These are phyloP conservation scores for Phytophthora melonis DNA, from an alignment of 352 stramenopile genomes.

Conservation along the genomic window DNA sequence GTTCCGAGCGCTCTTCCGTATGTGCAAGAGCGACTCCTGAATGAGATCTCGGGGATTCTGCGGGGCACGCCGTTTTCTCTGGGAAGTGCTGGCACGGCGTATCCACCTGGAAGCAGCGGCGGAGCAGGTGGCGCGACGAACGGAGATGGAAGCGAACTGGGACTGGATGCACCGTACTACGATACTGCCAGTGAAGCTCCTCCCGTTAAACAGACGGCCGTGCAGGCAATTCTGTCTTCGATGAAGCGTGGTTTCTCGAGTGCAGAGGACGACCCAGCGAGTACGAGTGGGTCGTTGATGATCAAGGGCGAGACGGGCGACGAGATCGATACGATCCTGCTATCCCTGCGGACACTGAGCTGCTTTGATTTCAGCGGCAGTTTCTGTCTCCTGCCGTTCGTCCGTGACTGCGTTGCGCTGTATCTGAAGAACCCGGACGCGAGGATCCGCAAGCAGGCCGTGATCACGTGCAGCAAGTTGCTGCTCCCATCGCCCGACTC, in stretches of 20 bases:
- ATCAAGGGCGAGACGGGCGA: constrained; percentile 85
- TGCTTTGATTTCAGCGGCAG: constrained; percentile 93
- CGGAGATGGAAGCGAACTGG: constrained; percentile 30
- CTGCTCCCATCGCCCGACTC: constrained; percentile 56
- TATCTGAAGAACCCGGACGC: constrained; percentile 93
- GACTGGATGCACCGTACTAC: constrained; percentile 38
- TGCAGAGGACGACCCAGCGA: constrained; percentile 34
- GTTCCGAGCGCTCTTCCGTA: constrained; percentile 90
- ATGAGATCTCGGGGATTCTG: constrained; percentile 96
- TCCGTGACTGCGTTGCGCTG: constrained; percentile 93
- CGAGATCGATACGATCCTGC: constrained; percentile 82
- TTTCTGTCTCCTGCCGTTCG: constrained; percentile 96
- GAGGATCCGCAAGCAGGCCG: constrained; percentile 92
- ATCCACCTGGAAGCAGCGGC: constrained; percentile 26
- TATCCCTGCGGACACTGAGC: constrained; percentile 94
- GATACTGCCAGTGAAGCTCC: constrained; percentile 38
- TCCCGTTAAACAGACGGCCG: constrained; percentile 57
- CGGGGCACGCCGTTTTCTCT: constrained; percentile 82
- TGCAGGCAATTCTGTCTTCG: constrained; percentile 78
- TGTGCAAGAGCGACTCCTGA: constrained; percentile 96
- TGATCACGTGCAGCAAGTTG: constrained; percentile 85
- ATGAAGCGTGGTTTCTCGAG: constrained; percentile 73
- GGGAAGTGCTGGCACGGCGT: constrained; percentile 21
- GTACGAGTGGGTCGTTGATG: constrained; percentile 42
- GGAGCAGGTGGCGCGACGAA: constrained; percentile 8